Evolutionary conservation across 2,329 filamentous ascomycete genomes (phyloP).

Genomic region (Pestalotiopsis sp.): DNA sequence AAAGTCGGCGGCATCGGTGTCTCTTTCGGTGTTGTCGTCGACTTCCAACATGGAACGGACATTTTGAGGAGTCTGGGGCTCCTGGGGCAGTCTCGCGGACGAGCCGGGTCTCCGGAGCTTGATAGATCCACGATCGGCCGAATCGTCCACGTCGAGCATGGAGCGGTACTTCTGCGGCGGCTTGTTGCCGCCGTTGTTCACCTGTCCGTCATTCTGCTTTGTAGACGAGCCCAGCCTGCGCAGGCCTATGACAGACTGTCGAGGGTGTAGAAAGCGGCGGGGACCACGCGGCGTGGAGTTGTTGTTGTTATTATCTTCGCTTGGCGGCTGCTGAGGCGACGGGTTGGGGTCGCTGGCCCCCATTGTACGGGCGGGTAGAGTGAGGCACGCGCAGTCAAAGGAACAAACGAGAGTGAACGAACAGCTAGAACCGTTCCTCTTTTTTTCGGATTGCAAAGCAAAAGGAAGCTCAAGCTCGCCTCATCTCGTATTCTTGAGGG

Average conservation of each 20-base stretch:
- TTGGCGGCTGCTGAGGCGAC: background rate
- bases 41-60: conserved; percentile 9
- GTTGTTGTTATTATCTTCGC: background rate
- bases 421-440: background rate
- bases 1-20: background rate
- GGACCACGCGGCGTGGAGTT: background rate
- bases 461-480: background rate
- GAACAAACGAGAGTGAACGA: background rate
- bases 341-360: background rate
- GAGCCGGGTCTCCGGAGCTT: background rate
- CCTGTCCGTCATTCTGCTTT: background rate
- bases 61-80: background rate
- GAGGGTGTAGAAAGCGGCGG: background rate
- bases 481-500: background rate
- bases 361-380: background rate
- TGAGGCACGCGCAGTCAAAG: background rate
- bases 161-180: conserved; percentile 3
- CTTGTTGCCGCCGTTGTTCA: background rate
- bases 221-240: background rate
- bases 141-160: conserved; percentile 8
- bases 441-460: background rate
- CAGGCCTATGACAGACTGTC: conserved; percentile 8
- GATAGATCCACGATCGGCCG: background rate
- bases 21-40: background rate
- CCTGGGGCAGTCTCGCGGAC: background rate